Conservation (phyloP, 805 yeast genomes). For the Ogataea corticis region DNA sequence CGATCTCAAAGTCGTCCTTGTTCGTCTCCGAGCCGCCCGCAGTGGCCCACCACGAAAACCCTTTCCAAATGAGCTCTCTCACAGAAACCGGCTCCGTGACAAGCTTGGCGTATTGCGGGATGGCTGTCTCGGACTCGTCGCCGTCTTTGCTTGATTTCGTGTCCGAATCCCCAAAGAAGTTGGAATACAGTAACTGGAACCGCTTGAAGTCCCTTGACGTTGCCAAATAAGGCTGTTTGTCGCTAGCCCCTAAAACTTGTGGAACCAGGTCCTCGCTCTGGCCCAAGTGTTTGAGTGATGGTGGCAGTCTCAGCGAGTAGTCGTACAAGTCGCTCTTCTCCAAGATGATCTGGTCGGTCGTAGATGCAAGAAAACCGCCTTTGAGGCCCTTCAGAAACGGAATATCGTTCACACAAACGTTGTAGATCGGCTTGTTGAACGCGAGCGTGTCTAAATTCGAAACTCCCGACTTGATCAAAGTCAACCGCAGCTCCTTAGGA, state of each 20-base stretch:
- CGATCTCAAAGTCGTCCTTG: conserved; percentile 42
- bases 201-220: conserved; percentile 41
- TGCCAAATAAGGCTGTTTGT: conserved; percentile 22
- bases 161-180: conserved; percentile 10
- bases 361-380: conserved; percentile 54
- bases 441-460: conserved; percentile 22
- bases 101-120: conserved; percentile 19
- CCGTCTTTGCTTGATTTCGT: conserved; percentile 5
- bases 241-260: conserved; percentile 15
- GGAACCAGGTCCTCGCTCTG: conserved; percentile 21
- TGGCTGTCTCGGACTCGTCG: conserved; percentile 14
- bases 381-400: conserved; percentile 33
- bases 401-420: conserved; percentile 61
- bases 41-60: conserved; percentile 84
- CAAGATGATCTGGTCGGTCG: conserved; percentile 66
- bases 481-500: conserved; percentile 50
- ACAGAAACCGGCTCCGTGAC: conserved; percentile 51
- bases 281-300: not conserved
- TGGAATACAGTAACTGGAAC: conserved; percentile 32
- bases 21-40: conserved; percentile 62
- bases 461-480: conserved; percentile 31
- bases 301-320: conserved; percentile 34
- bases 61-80: conserved; percentile 63
- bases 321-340: conserved; percentile 56
- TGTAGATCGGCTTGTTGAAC: conserved; percentile 55